phyloP scores from a whole-genome alignment of 2,329 filamentous ascomycete genomes.

The Fusarium setosum region DNA sequence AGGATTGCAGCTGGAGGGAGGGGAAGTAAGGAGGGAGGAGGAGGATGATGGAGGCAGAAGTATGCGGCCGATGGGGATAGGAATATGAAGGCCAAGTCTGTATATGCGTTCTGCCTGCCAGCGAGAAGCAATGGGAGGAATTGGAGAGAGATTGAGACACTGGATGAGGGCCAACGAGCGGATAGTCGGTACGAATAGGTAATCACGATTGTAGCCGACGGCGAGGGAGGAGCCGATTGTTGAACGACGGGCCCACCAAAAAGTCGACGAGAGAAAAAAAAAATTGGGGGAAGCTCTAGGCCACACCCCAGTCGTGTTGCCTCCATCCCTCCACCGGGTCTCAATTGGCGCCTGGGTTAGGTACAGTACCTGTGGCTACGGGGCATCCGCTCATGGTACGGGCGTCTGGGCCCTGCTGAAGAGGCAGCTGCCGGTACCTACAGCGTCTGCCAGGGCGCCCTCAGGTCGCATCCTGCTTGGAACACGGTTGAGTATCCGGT shows the following conservation, averaged over 20 bases:
- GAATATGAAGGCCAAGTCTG: conserved; percentile 41
- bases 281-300: conserved; percentile 48
- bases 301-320: conserved; percentile 35
- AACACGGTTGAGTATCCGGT: conserved; percentile 38
- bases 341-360: conserved; percentile 19
- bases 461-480: conserved; percentile 23
- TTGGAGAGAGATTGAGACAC: conserved; percentile 37
- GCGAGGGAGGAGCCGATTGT: conserved; percentile 48
- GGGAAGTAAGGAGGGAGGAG: conserved; percentile 27
- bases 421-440: conserved; percentile 36
- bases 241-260: conserved; percentile 51
- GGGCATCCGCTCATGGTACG: not conserved
- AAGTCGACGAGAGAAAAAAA: conserved; percentile 46
- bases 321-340: conserved; percentile 25
- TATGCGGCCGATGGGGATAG: conserved; percentile 36
- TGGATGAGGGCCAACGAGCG: conserved; percentile 31
- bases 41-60: conserved; percentile 40
- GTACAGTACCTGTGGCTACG: conserved; percentile 15
- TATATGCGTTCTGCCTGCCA: conserved; percentile 41
- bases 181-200: conserved; percentile 41
- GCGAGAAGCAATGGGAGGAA: conserved; percentile 40
- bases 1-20: conserved; percentile 40
- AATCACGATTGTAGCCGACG: conserved; percentile 43
- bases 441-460: conserved; percentile 22
- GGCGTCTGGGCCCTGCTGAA: conserved; percentile 7